phyloP scores from a whole-genome alignment of 257 asterid genomes.

The Plantago ovata region DNA sequence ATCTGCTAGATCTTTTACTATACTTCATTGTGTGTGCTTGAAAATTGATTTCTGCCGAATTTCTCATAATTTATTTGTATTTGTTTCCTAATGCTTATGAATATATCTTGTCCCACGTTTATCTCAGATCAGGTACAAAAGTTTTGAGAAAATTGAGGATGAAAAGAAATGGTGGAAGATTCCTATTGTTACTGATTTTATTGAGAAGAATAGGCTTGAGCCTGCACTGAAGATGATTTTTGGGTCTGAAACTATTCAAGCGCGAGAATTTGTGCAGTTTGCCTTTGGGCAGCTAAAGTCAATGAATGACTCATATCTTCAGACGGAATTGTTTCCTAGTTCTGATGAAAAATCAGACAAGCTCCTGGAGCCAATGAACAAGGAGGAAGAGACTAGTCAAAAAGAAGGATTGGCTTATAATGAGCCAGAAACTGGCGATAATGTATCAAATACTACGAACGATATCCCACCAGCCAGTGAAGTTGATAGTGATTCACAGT shows the following conservation, averaged over 20 bases:
- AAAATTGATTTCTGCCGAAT: no score
- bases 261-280: conserved; percentile 87
- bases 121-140: conserved; percentile 79
- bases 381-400: conserved; percentile 24
- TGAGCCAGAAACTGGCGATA: conserved; percentile 19
- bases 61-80: neutral
- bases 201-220: conserved; percentile 70
- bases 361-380: conserved; percentile 22
- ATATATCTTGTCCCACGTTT: conserved; percentile 16
- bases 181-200: conserved; percentile 76
- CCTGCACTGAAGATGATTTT: conserved; percentile 69
- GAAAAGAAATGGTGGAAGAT: conserved; percentile 96
- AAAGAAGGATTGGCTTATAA: conserved; percentile 13
- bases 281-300: conserved; percentile 85
- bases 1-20: no score
- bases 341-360: conserved; percentile 21
- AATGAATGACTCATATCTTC: conserved; percentile 62
- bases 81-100: conserved; percentile 5
- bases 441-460: conserved; percentile 8
- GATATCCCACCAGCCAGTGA: conserved; percentile 19
- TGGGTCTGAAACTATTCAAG: conserved; percentile 91
- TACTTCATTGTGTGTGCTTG: no score
- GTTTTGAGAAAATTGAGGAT: conserved; percentile 75
- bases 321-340: conserved; percentile 45
- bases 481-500: conserved; percentile 35